These are phyloP conservation scores for Oidiodendron maius DNA, from an alignment of 495 filamentous ascomycete species.

Conservation along the genomic window DNA sequence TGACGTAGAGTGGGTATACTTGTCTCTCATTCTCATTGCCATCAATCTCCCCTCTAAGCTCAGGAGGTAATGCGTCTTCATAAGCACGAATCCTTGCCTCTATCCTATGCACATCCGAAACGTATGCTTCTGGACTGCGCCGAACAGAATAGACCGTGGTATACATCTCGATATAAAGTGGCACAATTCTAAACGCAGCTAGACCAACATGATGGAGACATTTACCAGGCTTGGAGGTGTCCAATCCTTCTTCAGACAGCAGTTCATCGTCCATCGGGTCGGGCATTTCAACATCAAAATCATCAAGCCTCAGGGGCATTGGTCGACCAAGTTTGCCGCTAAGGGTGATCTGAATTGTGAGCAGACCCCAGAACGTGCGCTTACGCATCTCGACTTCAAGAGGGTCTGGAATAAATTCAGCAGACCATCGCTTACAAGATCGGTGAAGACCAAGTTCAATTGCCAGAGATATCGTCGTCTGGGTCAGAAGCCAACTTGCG, in stretches of 20 bases:
- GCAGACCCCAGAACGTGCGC: constrained; percentile 66
- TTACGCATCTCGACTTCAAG: constrained; percentile 71
- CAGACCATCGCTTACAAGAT: constrained; percentile 55
- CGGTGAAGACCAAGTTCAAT: constrained; percentile 70
- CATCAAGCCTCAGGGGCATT: constrained; percentile 62
- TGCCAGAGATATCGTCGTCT: constrained; percentile 54
- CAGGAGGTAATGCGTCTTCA: constrained; percentile 49
- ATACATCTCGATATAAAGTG: constrained; percentile 64
- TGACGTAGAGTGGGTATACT: constrained; percentile 43
- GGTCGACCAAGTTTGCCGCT: constrained; percentile 70
- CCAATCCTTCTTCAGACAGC: constrained; percentile 44
- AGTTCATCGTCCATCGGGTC: constrained; percentile 62
- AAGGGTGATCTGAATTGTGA: constrained; percentile 55
- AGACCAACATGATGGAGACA: constrained; percentile 63
- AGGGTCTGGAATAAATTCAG: constrained; percentile 42
- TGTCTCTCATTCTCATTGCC: constrained; percentile 44
- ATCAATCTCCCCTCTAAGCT: constrained; percentile 33
- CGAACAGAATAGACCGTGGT: constrained; percentile 63
- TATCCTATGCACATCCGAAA: constrained; percentile 52
- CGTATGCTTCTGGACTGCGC: constrained; percentile 51
- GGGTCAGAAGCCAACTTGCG: constrained; percentile 57
- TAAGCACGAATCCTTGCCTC: constrained; percentile 54
- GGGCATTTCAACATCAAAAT: constrained; percentile 72
- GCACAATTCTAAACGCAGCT: constrained; percentile 50
- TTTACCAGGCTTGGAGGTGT: constrained; percentile 41